Evolutionary conservation across 345 rosid genomes (phyloP).

Genomic region (Euphorbia tirucalli): DNA sequence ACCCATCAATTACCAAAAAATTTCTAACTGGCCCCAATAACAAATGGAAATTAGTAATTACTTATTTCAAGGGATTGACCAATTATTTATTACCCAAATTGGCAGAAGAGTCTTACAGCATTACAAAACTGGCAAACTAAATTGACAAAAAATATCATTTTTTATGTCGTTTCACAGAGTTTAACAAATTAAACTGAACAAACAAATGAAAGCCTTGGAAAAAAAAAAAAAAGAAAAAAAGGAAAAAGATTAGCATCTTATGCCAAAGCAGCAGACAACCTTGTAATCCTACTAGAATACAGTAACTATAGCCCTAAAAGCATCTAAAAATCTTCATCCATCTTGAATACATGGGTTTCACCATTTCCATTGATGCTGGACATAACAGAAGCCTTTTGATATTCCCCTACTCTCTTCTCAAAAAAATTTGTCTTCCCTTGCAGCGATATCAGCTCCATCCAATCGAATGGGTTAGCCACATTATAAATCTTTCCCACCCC

Average conservation of each 20-base stretch:
- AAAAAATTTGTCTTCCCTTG: slow-evolving; percentile 92
- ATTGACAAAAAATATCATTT: not conserved
- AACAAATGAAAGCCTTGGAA: not conserved
- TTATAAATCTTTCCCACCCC: slow-evolving; percentile 65
- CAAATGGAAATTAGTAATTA: not conserved
- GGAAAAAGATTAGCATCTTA: not conserved
- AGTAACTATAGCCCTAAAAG: not conserved
- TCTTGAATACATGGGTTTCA: slow-evolving; percentile 57
- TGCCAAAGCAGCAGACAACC: not conserved
- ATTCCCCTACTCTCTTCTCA: slow-evolving; percentile 81
- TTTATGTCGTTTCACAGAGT: not conserved
- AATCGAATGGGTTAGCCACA: slow-evolving; percentile 72
- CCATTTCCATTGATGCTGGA: slow-evolving; percentile 57
- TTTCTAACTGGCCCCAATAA: not conserved
- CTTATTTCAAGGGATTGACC: not conserved
- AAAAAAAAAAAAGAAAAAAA: too few species aligned
- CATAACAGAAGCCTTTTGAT: slow-evolving; percentile 79
- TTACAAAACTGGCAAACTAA: not conserved
- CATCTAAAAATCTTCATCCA: slow-evolving; percentile 70
- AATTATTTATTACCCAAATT: not conserved
- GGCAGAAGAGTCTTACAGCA: not conserved
- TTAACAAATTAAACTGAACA: not conserved
- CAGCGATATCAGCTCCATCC: slow-evolving; percentile 87
- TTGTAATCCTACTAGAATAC: not conserved
- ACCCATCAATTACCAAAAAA: not conserved